Evolutionary conservation across 2,329 filamentous ascomycete genomes (phyloP), one percentile per base, ranked within the genome.

Genomic region (Verticillium nonalfalfae): DNA sequence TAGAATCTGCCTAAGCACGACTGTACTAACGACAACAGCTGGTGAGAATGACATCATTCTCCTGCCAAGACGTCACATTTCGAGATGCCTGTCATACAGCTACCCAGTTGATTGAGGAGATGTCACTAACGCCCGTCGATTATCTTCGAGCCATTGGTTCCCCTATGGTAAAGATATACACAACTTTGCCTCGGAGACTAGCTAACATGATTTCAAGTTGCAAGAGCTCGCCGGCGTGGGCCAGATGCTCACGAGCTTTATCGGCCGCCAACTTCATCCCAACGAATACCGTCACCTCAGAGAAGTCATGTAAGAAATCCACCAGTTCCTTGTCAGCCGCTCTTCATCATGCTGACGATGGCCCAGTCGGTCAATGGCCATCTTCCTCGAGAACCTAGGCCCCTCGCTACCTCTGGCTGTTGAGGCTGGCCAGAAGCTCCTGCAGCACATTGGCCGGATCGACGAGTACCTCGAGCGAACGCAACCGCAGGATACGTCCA

Each of bases 151-250:
- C 64, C 5, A 65, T 65, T 3, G 64, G 64, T 6, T 62, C 64
- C 15, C 64, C 64, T 0, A 65, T 65, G 64, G 64, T 65, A 59
- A 5, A n/a, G 2, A 7, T 3, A 14, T 7, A 11, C 2, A 4
- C 5, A n/a, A 57, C 5, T 18, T n/a, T 11, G 14, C 31, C 10
- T 52, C 4, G 6, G 26, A 36, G 10, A 11, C 10, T 2, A 6
- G 14, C 59, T 64, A 6, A 64, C 31, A 26, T 26, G 26, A 3
- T 26, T 0, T 1, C n/a, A 35, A 65, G 64, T 59, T 65, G 3
- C 64, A 65, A 59, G 64, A 65, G n/a, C 45, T 65, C 34, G 63
- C 61, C 4, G 64, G 64, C 1, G 64, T 65, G 6, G 64, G 62
- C 18, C 64, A 65, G 36, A 21, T 65, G 33, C 50, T 65, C 34